Conservation (phyloP, 805 yeast species). For the Sugiyamaella mastotermitis region DNA sequence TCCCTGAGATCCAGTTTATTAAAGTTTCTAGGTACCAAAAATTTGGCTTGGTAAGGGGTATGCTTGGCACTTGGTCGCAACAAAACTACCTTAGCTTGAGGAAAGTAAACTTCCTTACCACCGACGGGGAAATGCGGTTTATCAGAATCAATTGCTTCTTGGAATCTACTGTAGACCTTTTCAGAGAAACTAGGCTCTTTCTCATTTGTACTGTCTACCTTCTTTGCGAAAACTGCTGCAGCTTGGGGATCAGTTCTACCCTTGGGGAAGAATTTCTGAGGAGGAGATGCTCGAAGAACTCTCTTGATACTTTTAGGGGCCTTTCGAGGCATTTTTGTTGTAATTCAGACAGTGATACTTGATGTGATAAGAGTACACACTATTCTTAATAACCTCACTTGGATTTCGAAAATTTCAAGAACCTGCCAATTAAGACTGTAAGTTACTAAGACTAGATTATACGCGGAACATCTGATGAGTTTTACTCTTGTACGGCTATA, state of each 20-base stretch:
- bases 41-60: conserved; percentile 95
- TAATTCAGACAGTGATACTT: too few relatives aligned
- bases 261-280: conserved; percentile 17
- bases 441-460: too few relatives aligned
- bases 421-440: too few relatives aligned
- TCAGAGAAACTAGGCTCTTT: conserved; percentile 10
- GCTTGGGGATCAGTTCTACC: background rate
- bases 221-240: conserved; percentile 1
- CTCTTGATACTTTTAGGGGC: conserved; percentile 9
- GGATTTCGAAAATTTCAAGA: too few relatives aligned
- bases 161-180: conserved; percentile 12
- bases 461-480: too few relatives aligned
- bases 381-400: too few relatives aligned
- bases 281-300: conserved; percentile 16
- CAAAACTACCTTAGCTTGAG: conserved; percentile 73
- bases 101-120: conserved; percentile 69
- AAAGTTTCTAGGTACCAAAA: conserved; percentile 88
- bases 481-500: too few relatives aligned
- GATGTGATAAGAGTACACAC: too few relatives aligned
- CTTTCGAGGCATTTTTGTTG: conserved; percentile 12
- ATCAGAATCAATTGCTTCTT: conserved; percentile 31
- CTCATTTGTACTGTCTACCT: background rate
- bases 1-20: conserved; percentile 93
- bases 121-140: conserved; percentile 82
- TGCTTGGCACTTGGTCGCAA: conserved; percentile 92